These are phyloP conservation scores for Kurtzmaniella cleridarum DNA, from an alignment of 805 yeast species.

Conservation along the genomic window DNA sequence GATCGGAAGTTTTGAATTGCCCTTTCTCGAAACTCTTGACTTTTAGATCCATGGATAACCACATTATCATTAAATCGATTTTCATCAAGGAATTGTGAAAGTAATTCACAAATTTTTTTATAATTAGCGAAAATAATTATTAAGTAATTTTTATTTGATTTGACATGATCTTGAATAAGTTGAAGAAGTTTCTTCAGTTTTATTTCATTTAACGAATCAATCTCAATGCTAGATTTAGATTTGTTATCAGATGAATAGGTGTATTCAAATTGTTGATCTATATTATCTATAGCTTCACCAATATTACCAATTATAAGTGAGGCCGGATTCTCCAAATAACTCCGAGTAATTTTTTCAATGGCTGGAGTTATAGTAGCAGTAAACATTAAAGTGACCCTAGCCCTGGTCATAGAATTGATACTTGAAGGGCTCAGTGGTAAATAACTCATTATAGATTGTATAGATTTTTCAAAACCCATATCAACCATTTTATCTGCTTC, in stretches of 20 bases:
- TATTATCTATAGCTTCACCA: conserved; percentile 61
- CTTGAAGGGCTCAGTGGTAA: conserved; percentile 41
- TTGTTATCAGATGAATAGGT: conserved; percentile 5
- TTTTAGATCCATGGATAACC: conserved; percentile 79
- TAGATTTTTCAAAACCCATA: conserved; percentile 85
- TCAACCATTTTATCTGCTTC: conserved; percentile 97
- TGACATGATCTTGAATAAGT: conserved; percentile 42
- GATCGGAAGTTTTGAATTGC: conserved; percentile 57
- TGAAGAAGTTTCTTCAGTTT: conserved; percentile 40
- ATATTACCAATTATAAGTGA: conserved; percentile 62
- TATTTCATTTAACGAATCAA: conserved; percentile 18
- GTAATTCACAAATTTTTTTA: conserved; percentile 64
- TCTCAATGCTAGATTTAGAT: conserved; percentile 25
- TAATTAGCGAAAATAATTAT: conserved; percentile 79
- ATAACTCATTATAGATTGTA: conserved; percentile 51
- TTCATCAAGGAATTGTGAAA: conserved; percentile 46
- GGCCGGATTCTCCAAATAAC: conserved; percentile 58
- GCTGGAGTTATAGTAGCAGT: conserved; percentile 87
- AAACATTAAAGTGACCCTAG: conserved; percentile 77
- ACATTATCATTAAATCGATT: conserved; percentile 45
- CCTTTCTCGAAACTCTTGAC: conserved; percentile 80
- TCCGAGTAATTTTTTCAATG: conserved; percentile 61
- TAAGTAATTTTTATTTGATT: conserved; percentile 13
- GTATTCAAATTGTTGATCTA: conserved; percentile 58
- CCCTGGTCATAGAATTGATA: conserved; percentile 14